Evolutionary conservation across 1,284 basidiomycete genomes (phyloP).

Genomic region (Rhodotorula sp.): DNA sequence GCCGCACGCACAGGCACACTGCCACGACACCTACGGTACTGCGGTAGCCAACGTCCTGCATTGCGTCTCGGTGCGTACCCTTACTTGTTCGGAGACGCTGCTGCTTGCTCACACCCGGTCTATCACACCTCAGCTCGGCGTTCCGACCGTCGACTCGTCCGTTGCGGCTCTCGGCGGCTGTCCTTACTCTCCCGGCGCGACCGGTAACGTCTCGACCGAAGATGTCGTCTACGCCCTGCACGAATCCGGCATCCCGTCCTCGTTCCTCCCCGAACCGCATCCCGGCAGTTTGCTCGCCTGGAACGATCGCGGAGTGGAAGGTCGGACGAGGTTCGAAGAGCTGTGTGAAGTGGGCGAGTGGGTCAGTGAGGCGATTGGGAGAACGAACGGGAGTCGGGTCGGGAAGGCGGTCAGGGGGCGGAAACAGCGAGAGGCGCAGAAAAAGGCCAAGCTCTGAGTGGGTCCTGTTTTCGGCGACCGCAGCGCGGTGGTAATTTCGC

Average conservation of each 20-base stretch:
- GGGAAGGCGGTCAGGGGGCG: conserved; percentile 64
- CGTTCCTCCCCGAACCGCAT: conserved; percentile 54
- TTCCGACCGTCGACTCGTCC: conserved; percentile 59
- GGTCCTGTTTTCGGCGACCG: neutral
- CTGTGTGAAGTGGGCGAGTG: conserved; percentile 75
- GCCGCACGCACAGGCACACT: conserved; percentile 60
- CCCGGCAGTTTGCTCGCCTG: conserved; percentile 31
- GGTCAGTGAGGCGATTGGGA: conserved; percentile 68
- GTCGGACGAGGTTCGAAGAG: conserved; percentile 53
- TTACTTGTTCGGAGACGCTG: neutral
- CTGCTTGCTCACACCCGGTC: neutral
- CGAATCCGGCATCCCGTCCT: conserved; percentile 64
- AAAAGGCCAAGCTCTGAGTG: conserved; percentile 3
- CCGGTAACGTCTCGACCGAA: conserved; percentile 89
- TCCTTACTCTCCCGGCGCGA: conserved; percentile 91
- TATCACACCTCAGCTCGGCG: conserved; percentile 47
- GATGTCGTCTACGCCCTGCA: conserved; percentile 68
- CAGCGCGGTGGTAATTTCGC: neutral
- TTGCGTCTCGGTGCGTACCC: conserved; percentile 27
- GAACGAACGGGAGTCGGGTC: conserved; percentile 73
- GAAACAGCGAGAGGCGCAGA: conserved; percentile 9
- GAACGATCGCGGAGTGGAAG: conserved; percentile 28
- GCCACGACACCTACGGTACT: conserved; percentile 89
- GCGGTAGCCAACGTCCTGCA: conserved; percentile 58
- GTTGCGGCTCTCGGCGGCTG: conserved; percentile 90